phyloP scores from a whole-genome alignment of 2,329 filamentous ascomycete genomes.

The Paraconiothyrium sp. region DNA sequence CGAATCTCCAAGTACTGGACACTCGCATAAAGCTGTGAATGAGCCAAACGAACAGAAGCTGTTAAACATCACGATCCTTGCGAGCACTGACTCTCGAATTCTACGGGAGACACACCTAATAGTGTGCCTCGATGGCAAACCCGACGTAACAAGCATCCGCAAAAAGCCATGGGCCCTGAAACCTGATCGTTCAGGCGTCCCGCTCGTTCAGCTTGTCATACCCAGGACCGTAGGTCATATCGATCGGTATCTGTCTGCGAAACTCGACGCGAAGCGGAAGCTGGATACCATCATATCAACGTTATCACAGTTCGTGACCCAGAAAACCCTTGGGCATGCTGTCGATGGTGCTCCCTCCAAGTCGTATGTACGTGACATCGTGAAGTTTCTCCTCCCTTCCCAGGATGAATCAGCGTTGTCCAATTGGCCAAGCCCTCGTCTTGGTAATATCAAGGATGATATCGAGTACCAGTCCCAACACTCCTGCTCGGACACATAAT shows the following conservation, averaged over 20 bases:
- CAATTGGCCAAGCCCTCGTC: conserved; percentile 43
- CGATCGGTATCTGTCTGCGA: conserved; percentile 48
- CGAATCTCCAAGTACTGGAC: conserved; percentile 34
- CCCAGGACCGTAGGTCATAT: conserved; percentile 56
- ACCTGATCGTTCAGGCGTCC: conserved; percentile 28
- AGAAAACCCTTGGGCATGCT: conserved; percentile 42
- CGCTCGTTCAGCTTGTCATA: conserved; percentile 53
- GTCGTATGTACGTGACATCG: conserved; percentile 38
- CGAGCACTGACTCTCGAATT: conserved; percentile 31
- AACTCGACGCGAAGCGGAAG: conserved; percentile 29
- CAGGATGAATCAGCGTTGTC: conserved; percentile 14
- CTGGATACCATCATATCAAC: conserved; percentile 50
- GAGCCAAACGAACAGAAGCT: conserved; percentile 21
- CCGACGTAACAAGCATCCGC: conserved; percentile 35
- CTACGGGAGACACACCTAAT: conserved; percentile 48
- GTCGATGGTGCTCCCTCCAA: conserved; percentile 39
- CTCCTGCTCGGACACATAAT: conserved; percentile 25
- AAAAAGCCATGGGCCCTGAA: conserved; percentile 37
- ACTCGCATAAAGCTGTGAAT: conserved; percentile 9
- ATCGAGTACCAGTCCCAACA: conserved; percentile 41
- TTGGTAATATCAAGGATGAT: conserved; percentile 43
- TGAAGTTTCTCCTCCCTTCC: conserved; percentile 32
- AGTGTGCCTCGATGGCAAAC: conserved; percentile 52
- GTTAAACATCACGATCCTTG: conserved; percentile 49
- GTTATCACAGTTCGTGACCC: conserved; percentile 41